Evolutionary conservation across 1,139 yeast species (phyloP), one percentile per base, ranked within the genome.

Genomic region (Diutina mesorugosa): DNA sequence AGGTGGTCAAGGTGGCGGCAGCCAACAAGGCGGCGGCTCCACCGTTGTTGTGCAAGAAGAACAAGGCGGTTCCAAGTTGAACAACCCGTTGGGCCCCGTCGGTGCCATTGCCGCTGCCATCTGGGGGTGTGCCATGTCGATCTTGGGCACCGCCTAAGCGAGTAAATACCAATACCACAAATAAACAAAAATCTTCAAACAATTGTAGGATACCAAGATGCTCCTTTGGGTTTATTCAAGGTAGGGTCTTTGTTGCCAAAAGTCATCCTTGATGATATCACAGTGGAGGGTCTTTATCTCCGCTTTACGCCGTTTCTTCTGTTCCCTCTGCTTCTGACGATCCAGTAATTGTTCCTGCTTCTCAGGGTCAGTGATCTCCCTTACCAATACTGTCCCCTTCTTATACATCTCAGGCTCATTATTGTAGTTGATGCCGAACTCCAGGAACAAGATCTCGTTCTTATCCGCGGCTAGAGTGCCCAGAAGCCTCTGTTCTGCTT

Each of bases 371-470:
- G 59, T 58, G 62, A 65, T 72, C 59, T 86, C 87, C 61, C 90
- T 72, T 6, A 84, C 78, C 18, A 87, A 71, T 16, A 87, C 71
- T 0, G 97, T 86, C 0, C 99, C 99, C 72, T 91, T 93, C 63
- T 85, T 87, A 70, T 72, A 93, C 60, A 90, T 84, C 58, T 87
- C 97, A 0, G 86, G 87, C 69, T 93, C 98, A 61, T 89, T 82
- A 67, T 93, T 93, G 69, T 93, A 93, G 67, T 93, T 93, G 53
- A 93, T 82, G 0, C 87, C 89, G 69, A 91, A 89, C 60, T 84
- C 80, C 35, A 76, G 70, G 66, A 87, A 93, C 58, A 93, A 67
- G 3, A 93, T 83, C 66, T 93, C 99, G 66, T 93, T 87, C 68
- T 93, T 93, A 64, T 93, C 98, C 45, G 82, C 73, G 6, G 96